Base-by-base conservation (phyloP, 768 basidiomycete species). In the Phanerochaete carnosa region DNA sequence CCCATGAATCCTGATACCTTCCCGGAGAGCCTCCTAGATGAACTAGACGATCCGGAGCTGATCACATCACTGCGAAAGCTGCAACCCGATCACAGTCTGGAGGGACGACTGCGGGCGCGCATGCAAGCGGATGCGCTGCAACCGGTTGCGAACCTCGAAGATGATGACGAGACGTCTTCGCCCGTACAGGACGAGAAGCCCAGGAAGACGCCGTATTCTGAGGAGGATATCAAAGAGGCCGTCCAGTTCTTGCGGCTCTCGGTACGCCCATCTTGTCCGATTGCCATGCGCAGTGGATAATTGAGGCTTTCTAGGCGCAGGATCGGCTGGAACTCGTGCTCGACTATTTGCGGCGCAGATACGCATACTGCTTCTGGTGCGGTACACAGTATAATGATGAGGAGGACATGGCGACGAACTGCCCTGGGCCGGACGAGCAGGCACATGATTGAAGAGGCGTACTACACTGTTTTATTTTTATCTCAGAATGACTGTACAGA, bases 331-430 rank as follows among this genome's bases (percentile, higher is more conserved):
- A 79, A 39, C 75, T 88, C 49, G 83, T 92, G 19, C 76, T 94
- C 26, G 74, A 82, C 4, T 92, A 95, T 72, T 80, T 95, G 52
- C 88, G 93, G 26, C 78, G 83, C 39, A 80, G 77, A 62, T 84
- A 93, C 71, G 69, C 78, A 5, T 94, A 94, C 70, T 94, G 93
- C 70, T 94, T 93, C 72, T 94, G 92, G 90, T 95, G 93, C 69
- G 93, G 93, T 13, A 82, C 88, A 13, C 81, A 85, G 65, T 95
- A 94, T 68, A 79, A 81, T 5, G 77, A 79, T 63, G 70, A 74
- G 6, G 81, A 82, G 16, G 88, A 90, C 53, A 75, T 95, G 77
- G 74, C 74, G 39, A 72, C 67, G 37, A 77, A 85, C 58, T 95
- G 93, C 72, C 92, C 92, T 6, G 93, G 93, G 7, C 69, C 77